Evolutionary conservation across 1,284 basidiomycete species (phyloP).

Genomic region (Austroboletus rostrupii): DNA sequence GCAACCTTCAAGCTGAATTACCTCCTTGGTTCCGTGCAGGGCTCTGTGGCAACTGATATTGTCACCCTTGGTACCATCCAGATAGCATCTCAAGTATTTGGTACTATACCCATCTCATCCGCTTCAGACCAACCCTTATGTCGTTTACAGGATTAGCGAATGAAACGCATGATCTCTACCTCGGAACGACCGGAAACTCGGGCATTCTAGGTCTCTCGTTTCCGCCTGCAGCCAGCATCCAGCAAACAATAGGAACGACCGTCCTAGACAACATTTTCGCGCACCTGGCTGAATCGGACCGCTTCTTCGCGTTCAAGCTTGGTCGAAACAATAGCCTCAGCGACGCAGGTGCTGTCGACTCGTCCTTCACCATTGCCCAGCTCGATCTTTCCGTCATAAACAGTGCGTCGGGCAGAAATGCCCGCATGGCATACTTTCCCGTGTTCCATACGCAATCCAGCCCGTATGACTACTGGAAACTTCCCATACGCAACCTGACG

Average conservation of each 20-base stretch:
- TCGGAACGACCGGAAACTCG: constrained; percentile 47
- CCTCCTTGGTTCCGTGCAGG: constrained; percentile 45
- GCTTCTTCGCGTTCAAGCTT: constrained; percentile 52
- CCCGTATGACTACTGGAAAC: constrained; percentile 56
- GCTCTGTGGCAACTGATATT: constrained; percentile 41
- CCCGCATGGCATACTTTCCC: constrained; percentile 37
- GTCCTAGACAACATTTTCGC: constrained; percentile 49
- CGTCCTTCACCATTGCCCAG: constrained; percentile 51
- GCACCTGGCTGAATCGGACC: constrained; percentile 36
- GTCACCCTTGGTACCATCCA: constrained; percentile 43
- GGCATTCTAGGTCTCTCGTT: constrained; percentile 58
- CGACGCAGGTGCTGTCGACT: constrained; percentile 26
- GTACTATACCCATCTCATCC: constrained; percentile 9
- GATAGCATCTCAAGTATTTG: constrained; percentile 33
- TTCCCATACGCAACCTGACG: constrained; percentile 44
- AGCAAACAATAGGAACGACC: constrained; percentile 40
- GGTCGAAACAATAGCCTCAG: constrained; percentile 30
- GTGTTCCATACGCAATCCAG: constrained; percentile 39
- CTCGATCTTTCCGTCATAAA: constrained; percentile 39
- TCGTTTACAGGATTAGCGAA: constrained; percentile 42
- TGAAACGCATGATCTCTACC: constrained; percentile 40
- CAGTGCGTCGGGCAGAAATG: constrained; percentile 31
- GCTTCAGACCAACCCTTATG: neutral
- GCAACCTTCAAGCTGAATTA: constrained; percentile 41
- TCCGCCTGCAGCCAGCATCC: constrained; percentile 45